Evolutionary conservation across 139 green algal genomes (phyloP).

Genomic region (Haematococcus lacustris): DNA sequence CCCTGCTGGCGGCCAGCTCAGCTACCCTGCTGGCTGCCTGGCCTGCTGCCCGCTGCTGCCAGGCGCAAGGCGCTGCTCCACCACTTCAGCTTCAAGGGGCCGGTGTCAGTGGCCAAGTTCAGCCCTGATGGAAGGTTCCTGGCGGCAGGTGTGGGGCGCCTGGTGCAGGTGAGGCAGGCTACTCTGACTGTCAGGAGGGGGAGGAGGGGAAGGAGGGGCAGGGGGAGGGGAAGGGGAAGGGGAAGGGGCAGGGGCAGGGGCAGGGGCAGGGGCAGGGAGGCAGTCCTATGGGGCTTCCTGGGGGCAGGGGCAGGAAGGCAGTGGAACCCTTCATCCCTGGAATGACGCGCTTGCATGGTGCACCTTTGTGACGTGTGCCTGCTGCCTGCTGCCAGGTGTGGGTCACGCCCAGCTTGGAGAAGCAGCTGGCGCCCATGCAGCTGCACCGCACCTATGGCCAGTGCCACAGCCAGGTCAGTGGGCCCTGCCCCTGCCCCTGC

Average conservation of each 20-base stretch:
- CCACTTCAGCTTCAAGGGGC: constrained; percentile 85
- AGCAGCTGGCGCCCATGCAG: constrained; percentile 82
- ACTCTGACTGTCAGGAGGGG: not conserved
- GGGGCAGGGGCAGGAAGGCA: not conserved
- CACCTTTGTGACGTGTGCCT: too few relatives aligned
- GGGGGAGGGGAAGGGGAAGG: not conserved
- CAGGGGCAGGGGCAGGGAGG: too few relatives aligned
- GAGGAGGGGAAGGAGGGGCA: not conserved
- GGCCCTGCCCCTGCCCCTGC: too few relatives aligned
- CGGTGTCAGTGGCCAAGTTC: constrained; percentile 73
- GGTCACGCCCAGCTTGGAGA: constrained; percentile 65
- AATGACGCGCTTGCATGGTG: too few relatives aligned
- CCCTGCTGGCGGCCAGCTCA: too few relatives aligned
- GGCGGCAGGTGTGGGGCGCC: constrained; percentile 70
- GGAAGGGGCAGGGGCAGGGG: too few relatives aligned
- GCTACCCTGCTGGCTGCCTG: too few relatives aligned
- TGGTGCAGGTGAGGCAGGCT: constrained; percentile 88
- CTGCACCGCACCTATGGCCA: constrained; percentile 84
- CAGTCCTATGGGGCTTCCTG: not conserved
- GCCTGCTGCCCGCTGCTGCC: constrained; percentile 1
- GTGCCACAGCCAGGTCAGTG: too few relatives aligned
- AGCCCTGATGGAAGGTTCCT: constrained; percentile 83
- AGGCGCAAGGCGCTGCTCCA: constrained; percentile 75
- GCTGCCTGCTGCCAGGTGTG: too few relatives aligned
- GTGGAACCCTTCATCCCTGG: too few relatives aligned